Evolutionary conservation across 2,329 filamentous ascomycete genomes (phyloP).

Genomic region (Fusarium concolor): DNA sequence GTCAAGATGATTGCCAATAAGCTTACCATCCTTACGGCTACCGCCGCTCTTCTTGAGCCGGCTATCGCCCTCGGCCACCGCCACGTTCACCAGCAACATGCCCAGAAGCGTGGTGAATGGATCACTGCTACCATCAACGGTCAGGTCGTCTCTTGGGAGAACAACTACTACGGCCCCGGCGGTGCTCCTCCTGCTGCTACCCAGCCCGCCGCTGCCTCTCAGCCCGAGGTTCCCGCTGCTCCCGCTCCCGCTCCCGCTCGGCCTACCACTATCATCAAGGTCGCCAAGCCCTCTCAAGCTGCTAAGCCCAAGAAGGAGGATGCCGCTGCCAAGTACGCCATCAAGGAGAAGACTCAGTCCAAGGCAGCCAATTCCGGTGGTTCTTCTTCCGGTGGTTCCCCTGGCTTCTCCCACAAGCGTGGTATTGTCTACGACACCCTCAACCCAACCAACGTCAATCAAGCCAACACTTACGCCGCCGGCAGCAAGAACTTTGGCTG

Average conservation of each 20-base stretch:
- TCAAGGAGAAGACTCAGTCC: slow-evolving; percentile 18
- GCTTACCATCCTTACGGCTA: slow-evolving; percentile 56
- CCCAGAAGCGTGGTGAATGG: slow-evolving; percentile 52
- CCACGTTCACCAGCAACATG: slow-evolving; percentile 52
- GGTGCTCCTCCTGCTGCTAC: slow-evolving; percentile 40
- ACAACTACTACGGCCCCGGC: slow-evolving; percentile 53
- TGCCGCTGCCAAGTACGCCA: slow-evolving; percentile 6
- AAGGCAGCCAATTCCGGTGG: slow-evolving; percentile 9
- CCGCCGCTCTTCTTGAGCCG: slow-evolving; percentile 58
- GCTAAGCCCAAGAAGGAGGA: slow-evolving; percentile 17
- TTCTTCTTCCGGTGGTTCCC: slow-evolving; percentile 22
- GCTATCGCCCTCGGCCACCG: slow-evolving; percentile 57
- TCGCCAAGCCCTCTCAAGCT: slow-evolving; percentile 40
- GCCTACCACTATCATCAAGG: slow-evolving; percentile 43
- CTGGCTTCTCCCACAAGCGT: slow-evolving; percentile 62
- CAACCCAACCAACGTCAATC: slow-evolving; percentile 60
- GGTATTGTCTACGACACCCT: slow-evolving; percentile 79
- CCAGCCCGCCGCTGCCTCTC: slow-evolving; percentile 24
- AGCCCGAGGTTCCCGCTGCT: slow-evolving; percentile 18
- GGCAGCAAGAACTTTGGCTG: slow-evolving; percentile 62
- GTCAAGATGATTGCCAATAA: slow-evolving; percentile 59
- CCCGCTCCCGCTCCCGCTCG: slow-evolving; percentile 22
- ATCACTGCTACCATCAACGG: slow-evolving; percentile 48
- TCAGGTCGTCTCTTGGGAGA: slow-evolving; percentile 54
- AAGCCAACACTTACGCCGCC: slow-evolving; percentile 63